Evolutionary conservation across 305 asterid species (phyloP).

Genomic region (Fraxinus floribunda): DNA sequence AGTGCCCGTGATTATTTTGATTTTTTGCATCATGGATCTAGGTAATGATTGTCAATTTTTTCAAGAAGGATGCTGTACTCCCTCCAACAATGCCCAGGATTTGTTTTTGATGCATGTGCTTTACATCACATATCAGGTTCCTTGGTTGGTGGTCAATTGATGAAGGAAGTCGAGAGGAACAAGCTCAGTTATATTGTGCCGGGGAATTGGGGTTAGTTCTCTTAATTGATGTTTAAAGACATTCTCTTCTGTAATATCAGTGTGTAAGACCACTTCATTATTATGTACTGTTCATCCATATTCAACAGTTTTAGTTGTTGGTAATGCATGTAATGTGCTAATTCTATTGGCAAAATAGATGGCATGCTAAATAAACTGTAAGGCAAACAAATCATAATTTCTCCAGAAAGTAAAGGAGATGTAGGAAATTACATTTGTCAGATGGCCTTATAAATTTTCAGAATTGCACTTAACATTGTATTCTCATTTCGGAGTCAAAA

Average conservation of each 20-base stretch:
- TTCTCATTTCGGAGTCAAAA: background rate
- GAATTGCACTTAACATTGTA: background rate
- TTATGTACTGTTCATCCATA: background rate
- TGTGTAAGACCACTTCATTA: background rate
- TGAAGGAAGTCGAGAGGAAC: conserved; percentile 91
- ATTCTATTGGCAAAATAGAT: background rate
- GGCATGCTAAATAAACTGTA: background rate
- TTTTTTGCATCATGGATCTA: conserved; percentile 78
- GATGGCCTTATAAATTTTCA: background rate
- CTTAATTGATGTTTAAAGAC: background rate
- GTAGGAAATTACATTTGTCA: background rate
- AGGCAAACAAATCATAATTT: background rate
- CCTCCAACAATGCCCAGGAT: background rate
- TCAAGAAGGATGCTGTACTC: background rate
- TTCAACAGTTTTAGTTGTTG: background rate
- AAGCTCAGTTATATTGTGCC: conserved; percentile 74
- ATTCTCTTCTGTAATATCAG: background rate
- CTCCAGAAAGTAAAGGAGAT: background rate
- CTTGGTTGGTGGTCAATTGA: conserved; percentile 98
- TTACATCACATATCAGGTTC: conserved; percentile 47
- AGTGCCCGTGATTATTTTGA: conserved; percentile 65
- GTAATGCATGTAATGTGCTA: background rate
- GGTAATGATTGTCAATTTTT: conserved; percentile 38
- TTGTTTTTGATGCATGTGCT: conserved; percentile 8
- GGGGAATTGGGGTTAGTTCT: conserved; percentile 66